phyloP scores from a whole-genome alignment of 2,329 filamentous ascomycete species.

The Peltaster fructicola region DNA sequence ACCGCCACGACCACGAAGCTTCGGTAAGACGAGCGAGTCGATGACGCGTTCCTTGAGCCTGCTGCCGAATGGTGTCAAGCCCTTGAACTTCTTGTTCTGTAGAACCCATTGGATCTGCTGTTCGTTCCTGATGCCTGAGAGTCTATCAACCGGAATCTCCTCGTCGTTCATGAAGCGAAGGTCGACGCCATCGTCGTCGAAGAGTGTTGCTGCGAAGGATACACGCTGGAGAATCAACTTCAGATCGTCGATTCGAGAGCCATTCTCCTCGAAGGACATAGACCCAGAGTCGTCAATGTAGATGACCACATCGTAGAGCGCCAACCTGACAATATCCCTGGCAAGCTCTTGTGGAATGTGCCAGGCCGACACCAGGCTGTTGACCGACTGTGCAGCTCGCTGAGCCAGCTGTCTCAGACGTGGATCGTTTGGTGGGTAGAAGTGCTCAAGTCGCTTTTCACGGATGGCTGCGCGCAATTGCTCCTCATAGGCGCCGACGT shows the following conservation, averaged over 20 bases:
- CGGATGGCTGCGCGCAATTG: constrained; percentile 38
- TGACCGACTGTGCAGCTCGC: constrained; percentile 32
- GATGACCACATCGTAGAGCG: constrained; percentile 43
- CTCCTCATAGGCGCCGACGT: constrained; percentile 38
- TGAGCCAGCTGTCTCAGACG: constrained; percentile 28
- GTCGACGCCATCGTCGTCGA: constrained; percentile 50
- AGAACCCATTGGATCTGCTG: constrained; percentile 42
- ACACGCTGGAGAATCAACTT: constrained; percentile 46
- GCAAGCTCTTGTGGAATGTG: constrained; percentile 41
- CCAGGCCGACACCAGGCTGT: constrained; percentile 39
- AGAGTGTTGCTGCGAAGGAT: constrained; percentile 47
- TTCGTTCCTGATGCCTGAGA: constrained; percentile 38
- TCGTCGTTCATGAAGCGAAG: constrained; percentile 54
- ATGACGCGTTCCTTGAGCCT: constrained; percentile 45
- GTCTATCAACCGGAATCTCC: constrained; percentile 24
- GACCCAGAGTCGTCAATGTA: constrained; percentile 54
- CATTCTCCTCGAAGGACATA: constrained; percentile 50
- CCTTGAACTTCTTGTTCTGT: constrained; percentile 41
- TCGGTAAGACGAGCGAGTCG: constrained; percentile 39
- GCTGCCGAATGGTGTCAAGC: constrained; percentile 49
- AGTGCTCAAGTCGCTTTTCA: constrained; percentile 40
- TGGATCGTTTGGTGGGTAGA: constrained; percentile 39
- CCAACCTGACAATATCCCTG: constrained; percentile 44
- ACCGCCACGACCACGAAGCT: constrained; percentile 33
- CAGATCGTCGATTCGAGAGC: constrained; percentile 48